Base-by-base conservation (phyloP, 2,329 filamentous ascomycete genomes). In the Exophiala sp. region DNA sequence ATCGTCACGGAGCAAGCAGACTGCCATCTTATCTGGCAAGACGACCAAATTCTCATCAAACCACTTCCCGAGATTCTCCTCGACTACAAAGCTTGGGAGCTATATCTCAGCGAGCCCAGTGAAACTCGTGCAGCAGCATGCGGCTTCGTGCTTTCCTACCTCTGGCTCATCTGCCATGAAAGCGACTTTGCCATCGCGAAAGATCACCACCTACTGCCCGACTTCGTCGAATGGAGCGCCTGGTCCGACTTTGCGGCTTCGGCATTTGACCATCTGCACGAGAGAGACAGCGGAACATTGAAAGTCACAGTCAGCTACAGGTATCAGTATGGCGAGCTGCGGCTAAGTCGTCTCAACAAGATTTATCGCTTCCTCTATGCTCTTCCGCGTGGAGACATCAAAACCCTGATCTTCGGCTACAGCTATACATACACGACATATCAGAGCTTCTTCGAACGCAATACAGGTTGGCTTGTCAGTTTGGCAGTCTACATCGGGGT, bases 281-380 rank as follows among this genome's bases (percentile, higher is more conserved):
- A 47, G 6, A 52, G 61, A 1, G 60, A 75, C n/a, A 71, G 69
- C 41, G 54, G 56, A n/a, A 14, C 5, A 4, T 10, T 16, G 2
- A 41, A 41, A 11, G 39, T 20, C 5, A n/a, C 12, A 16, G 12
- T 41, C n/a, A 20, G n/a, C 14, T n/a, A 14, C 2, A 67, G 75
- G 14, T 77, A 75, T 60, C 52, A 59, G 29, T 77, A 72, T 53
- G 73, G 75, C 21, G 74, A 77, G 61, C 64, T 77, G 34, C 68
- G 74, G 2, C 66, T 77, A 8, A 66, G 68, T 5, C 67, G 74
- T 21, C 62, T 78, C n/a, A 75, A 80, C 32, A 53, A 54, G 9
- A 63, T 70, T 2, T 68, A 67, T 39, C 44, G 55, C 2, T 53
- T 64, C 7, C 10, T 34, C 20, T 12, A 14, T 16, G 35, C 35